These are phyloP conservation scores for Paracamarosporium sp. DNA, from an alignment of 2,329 filamentous ascomycete genomes.

Conservation along the genomic window DNA sequence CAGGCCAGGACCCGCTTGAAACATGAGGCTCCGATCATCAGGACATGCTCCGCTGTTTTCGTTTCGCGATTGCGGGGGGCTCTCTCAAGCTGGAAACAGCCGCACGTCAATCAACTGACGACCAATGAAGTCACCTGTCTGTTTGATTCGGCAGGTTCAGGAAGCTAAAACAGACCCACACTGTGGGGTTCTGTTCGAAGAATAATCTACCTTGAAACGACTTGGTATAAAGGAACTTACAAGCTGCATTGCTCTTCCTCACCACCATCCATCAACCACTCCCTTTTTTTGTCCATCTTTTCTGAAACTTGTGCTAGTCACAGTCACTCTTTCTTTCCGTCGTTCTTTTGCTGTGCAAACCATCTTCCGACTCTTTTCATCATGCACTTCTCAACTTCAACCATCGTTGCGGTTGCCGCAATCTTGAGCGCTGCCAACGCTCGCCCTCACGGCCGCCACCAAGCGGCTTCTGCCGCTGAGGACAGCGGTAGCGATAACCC, in stretches of 20 bases:
- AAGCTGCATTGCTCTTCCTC: conserved; percentile 8
- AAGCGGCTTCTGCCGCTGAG: not conserved
- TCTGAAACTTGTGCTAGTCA: conserved; percentile 24
- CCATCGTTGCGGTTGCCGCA: conserved; percentile 25
- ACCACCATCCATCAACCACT: conserved; percentile 15
- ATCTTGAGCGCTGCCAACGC: conserved; percentile 26
- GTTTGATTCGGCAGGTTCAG: not conserved
- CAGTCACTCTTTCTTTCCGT: conserved; percentile 16
- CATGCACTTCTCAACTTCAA: conserved; percentile 32
- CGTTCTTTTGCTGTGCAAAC: conserved; percentile 30
- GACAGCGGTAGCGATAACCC: not conserved
- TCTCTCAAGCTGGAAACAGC: not conserved
- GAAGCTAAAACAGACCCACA: not conserved
- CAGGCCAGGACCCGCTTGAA: not conserved
- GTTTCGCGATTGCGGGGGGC: not conserved
- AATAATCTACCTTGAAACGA: not conserved
- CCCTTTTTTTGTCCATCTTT: conserved; percentile 15
- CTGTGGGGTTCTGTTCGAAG: not conserved
- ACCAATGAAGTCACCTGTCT: not conserved
- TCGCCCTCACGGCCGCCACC: conserved; percentile 15
- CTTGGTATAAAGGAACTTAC: conserved; percentile 16
- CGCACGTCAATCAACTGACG: not conserved
- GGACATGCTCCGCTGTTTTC: not conserved
- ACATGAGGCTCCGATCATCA: not conserved
- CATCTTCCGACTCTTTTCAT: conserved; percentile 8